A percentile compares a stretch with the other conserved stretches of the same genome.
phyloP scores from a whole-genome alignment of 2,329 filamentous ascomycete genomes.

The Colletotrichum lentis region DNA sequence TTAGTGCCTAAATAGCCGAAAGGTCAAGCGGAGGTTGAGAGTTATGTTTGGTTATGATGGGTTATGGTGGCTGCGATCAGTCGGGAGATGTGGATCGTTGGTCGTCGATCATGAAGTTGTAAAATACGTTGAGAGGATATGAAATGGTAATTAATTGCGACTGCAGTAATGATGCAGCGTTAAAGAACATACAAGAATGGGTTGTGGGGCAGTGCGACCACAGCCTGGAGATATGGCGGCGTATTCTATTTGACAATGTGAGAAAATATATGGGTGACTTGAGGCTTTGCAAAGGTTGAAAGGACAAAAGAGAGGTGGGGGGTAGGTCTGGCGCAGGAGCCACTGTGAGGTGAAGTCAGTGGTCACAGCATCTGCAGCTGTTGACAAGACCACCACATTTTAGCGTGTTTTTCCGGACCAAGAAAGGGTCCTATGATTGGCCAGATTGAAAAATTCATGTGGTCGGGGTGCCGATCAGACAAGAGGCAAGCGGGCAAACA shows the following conservation, averaged over 20 bases:
- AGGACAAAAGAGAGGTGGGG: background rate
- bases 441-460: background rate
- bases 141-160: background rate
- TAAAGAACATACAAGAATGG: background rate
- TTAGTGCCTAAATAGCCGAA: background rate
- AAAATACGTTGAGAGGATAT: background rate
- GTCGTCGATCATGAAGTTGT: constrained; percentile 4
- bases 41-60: background rate
- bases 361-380: constrained; percentile 4
- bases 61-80: background rate
- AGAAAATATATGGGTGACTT: background rate
- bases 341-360: constrained; percentile 9
- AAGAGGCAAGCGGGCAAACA: background rate
- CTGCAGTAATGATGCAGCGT: background rate
- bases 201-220: background rate
- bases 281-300: background rate
- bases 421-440: background rate
- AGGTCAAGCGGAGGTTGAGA: background rate
- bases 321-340: background rate
- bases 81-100: background rate
- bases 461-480: constrained; percentile 1
- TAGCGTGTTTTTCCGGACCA: background rate
- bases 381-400: background rate
- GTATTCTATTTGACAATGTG: background rate
- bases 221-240: background rate